Evolutionary conservation across 2,329 filamentous ascomycete genomes (phyloP), one percentile per base, ranked within the genome.

Genomic region (Aphanoascus verrucosus): DNA sequence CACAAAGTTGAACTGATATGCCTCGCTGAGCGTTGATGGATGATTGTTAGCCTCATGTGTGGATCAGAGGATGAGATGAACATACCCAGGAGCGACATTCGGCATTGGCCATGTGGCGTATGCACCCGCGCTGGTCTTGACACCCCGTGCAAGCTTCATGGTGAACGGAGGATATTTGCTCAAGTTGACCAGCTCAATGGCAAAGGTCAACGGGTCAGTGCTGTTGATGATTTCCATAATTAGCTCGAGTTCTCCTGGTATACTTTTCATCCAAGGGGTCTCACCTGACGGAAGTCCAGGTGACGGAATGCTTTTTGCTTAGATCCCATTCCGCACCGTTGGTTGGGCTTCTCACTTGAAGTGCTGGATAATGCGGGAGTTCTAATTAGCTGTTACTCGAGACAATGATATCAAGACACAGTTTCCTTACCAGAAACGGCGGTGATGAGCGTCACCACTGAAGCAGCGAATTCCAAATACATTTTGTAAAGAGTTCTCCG

Each of bases 1-100:
- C 52, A 69, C 49, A 54, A 72, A 63, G 61, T 74, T 72, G 65
- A 74, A 64, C 55, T 71, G 70, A 60, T 72, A 74, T 47, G 65
- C 67, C 15, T 58, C 46, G 46, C 68, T 68, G 41, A 57, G 57
- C 5, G 41, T 15, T 34, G 17, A 40, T 46, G 48, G 11, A 19
- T 1, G 2, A n/a, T 15, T 7, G 23, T 48, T 12, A 49, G 45
- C 17, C 28, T 5, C 15, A 14, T 28, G 5, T 31, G 15, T 6
- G 23, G 41, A 48, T 12, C 35, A 11, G 8, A 35, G 19, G 17
- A n/a, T 50, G 50, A 12, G 28, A 31, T 23, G 20, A 42, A 15
- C 37, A 19, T 53, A 56, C 54, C 54, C 54, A 11, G 20, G 35
- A 3, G 45, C 37, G 20, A 53, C 40, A 15, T 42, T 34, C 9